Evolutionary conservation across 1,284 basidiomycete genomes (phyloP), one percentile per base, ranked within the genome.

Genomic region (Lentinula novae-zelandiae): DNA sequence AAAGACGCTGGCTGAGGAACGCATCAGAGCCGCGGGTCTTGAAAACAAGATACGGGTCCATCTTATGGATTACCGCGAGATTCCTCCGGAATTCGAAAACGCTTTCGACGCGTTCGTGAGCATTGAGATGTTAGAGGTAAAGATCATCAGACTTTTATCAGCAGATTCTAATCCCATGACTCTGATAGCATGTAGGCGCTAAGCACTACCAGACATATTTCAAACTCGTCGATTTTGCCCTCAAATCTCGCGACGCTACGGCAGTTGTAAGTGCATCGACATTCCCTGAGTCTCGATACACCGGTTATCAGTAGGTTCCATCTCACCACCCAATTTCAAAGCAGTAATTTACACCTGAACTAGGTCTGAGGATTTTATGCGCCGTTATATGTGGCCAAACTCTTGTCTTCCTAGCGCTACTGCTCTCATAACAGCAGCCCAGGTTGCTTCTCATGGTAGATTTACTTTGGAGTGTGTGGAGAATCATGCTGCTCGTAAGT

Each of bases 351-450:
- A 20, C 9, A 22, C 22, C 17, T n/a, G 17, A 46, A 20, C 40
- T 66, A 90, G 85, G 73, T 82, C 87, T n/a, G 88, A 92, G 69
- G 92, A 94, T 73, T 94, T 94, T 74, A 93, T 94, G 83, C 84
- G 90, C 56, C 89, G 89, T 67, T 96, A 93, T 76, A 90, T 95
- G 85, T 96, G 94, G 90, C 93, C 94, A 3, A 95, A 95, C 67
- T 92, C 91, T 1, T 92, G 90, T 72, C 76, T 95, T 31, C 93
- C 93, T 1, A 92, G 89, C 58, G 89, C 93, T 15, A 92, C 90
- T 1, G 80, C 83, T 6, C 76, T 92, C 50, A 84, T 90, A 61
- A 83, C 85, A 58, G 85, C 83, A 46, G 86, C 86, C 7, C 80
- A 89, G 53, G 70, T 78, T 0, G 87, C 83, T 10, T 84, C 89